Evolutionary conservation across 805 yeast species (phyloP), one percentile per base, ranked within the genome.

Genomic region (Barnettozyma sp.): DNA sequence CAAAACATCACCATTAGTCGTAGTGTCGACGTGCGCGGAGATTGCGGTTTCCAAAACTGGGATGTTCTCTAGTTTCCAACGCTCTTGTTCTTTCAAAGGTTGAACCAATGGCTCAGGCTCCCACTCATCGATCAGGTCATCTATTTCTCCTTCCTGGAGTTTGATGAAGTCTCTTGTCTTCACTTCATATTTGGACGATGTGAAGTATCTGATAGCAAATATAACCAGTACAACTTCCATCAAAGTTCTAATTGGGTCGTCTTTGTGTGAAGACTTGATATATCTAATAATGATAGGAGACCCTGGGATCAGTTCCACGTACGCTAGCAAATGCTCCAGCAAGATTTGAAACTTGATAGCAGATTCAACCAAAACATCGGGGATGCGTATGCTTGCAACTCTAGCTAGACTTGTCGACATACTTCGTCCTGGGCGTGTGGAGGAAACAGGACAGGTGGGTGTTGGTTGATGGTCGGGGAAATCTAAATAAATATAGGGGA

Each of bases 231-330:
- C 65, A 24, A 82, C 58, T 61, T 92, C 98, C 36, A 92, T 67
- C 7, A 85, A 53, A 1, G 97, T 83, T 50, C 98, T 74, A 41
- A 86, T 71, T 2, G 98, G 98, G 58, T 92, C 98, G 59, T 92
- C 76, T 57, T 86, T 87, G 56, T 88, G 88, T 3, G 97, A 86
- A 10, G 87, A 78, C 44, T 70, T 70, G 51, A 92, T 79, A 59
- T 92, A 92, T 38, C 87, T 62, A 22, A 80, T 62, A 6, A 79
- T 52, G 37, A 74, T 62, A 30, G 60, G 63, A 12, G 82, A 82
- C 38, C 82, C 82, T 2, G 84, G 84, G 21, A 53, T 34, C 26
- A 41, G 14, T 27, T 52, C 55, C 9, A 49, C 34, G 26, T 44
- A 45, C 3, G 18, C 24, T 10, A 37, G 20, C 6, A 37, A 15